A percentile compares a stretch with the other conserved stretches of the same genome.
Conservation (phyloP, 2,329 filamentous ascomycete genomes). For the Pseudocercospora cruenta region DNA sequence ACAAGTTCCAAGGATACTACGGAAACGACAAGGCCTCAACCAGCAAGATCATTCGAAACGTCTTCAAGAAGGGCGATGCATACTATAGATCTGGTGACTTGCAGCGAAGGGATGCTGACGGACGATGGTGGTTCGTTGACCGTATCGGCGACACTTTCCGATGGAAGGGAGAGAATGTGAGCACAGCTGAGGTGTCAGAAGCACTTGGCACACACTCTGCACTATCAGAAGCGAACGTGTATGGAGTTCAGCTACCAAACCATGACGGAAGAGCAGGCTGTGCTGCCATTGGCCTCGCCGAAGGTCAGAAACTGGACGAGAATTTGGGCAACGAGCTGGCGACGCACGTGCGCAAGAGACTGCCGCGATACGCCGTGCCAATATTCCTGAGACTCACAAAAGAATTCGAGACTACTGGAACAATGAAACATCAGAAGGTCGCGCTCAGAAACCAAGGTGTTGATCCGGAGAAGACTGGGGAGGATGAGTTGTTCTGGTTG, state of each 20-base stretch:
- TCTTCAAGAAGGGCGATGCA: conserved; percentile 74
- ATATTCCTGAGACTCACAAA: conserved; percentile 73
- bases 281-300: conserved; percentile 65
- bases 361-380: conserved; percentile 77
- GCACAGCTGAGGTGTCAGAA: conserved; percentile 70
- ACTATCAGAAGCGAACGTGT: conserved; percentile 81
- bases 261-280: conserved; percentile 86
- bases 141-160: conserved; percentile 77
- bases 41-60: conserved; percentile 73
- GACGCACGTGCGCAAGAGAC: conserved; percentile 56
- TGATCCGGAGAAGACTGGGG: conserved; percentile 59
- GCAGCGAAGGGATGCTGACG: conserved; percentile 70
- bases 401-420: conserved; percentile 71
- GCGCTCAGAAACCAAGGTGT: conserved; percentile 73
- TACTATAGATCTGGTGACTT: conserved; percentile 88
- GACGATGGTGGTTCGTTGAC: conserved; percentile 78
- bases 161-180: conserved; percentile 66
- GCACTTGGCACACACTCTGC: conserved; percentile 68
- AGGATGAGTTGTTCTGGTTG: conserved; percentile 67
- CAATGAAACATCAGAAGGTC: conserved; percentile 87
- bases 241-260: conserved; percentile 76
- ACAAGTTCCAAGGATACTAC: conserved; percentile 81
- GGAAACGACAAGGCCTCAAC: conserved; percentile 71
- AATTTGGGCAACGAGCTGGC: conserved; percentile 58
- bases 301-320: conserved; percentile 43